A percentile compares a stretch with the other conserved stretches of the same genome.
Conservation (phyloP, 352 stramenopile species). For the Pythium brachiatum region DNA sequence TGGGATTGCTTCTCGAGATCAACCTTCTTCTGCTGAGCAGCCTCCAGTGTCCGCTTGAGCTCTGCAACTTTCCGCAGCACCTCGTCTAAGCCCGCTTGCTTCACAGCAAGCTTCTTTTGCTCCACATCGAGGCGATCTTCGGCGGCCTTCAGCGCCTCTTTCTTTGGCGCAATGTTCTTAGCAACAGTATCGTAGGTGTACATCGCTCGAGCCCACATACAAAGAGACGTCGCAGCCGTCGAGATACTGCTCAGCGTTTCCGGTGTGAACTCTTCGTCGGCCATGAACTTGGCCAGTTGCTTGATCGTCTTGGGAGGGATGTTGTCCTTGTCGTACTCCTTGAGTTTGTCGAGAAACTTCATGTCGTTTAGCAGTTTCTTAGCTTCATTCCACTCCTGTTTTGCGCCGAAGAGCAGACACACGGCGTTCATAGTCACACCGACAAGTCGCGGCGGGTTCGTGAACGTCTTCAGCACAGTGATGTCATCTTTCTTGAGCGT, state of each 20-base stretch:
- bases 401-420: conserved; percentile 84
- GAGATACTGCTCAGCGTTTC: conserved; percentile 90
- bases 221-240: conserved; percentile 88
- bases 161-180: conserved; percentile 93
- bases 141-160: conserved; percentile 85
- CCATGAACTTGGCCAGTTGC: conserved; percentile 89
- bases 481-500: conserved; percentile 92
- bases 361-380: conserved; percentile 91
- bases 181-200: conserved; percentile 93
- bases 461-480: conserved; percentile 91
- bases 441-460: conserved; percentile 85
- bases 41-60: conserved; percentile 84
- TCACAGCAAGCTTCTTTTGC: conserved; percentile 83
- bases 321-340: conserved; percentile 88
- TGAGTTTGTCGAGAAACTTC: conserved; percentile 90
- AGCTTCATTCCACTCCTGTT: conserved; percentile 91
- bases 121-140: conserved; percentile 87
- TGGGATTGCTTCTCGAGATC: conserved; percentile 89
- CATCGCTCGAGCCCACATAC: conserved; percentile 94
- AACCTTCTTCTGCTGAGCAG: conserved; percentile 90
- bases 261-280: conserved; percentile 88
- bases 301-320: conserved; percentile 86
- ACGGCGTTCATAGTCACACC: conserved; percentile 92
- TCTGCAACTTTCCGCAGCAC: conserved; percentile 85
- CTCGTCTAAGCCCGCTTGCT: conserved; percentile 81